Percentiles rank a stretch among this genome's conserved stretches.
Evolutionary conservation across 2,329 filamentous ascomycete species (phyloP).

Genomic region (Pyrenophora seminiperda): DNA sequence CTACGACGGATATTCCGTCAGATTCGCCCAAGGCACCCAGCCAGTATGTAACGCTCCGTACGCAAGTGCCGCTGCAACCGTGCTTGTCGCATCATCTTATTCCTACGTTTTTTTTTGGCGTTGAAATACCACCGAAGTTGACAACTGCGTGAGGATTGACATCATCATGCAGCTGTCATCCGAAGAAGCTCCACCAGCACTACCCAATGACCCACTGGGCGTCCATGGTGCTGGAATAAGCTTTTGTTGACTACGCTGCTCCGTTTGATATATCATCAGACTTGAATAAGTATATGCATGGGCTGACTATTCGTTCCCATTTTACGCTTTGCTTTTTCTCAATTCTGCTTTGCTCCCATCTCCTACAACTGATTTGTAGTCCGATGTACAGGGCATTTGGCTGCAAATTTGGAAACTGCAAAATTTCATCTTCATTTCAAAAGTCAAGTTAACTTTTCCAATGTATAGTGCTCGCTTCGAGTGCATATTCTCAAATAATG

Average conservation of each 20-base stretch:
- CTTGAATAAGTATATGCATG: not conserved
- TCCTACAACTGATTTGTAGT: no score
- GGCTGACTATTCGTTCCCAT: not conserved
- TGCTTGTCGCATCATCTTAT: slow-evolving; percentile 3
- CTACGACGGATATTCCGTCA: not conserved
- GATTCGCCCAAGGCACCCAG: slow-evolving; percentile 1
- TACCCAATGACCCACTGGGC: slow-evolving; percentile 10
- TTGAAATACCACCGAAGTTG: slow-evolving; percentile 1
- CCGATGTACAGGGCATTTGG: no score
- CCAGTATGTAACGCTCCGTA: not conserved
- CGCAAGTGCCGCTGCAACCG: slow-evolving; percentile 8
- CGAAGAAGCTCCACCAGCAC: slow-evolving; percentile 6
- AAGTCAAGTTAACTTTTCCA: no score
- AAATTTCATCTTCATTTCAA: no score
- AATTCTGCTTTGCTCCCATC: no score
- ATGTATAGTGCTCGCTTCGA: no score
- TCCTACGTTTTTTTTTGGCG: not conserved
- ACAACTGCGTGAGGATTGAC: slow-evolving; percentile 7
- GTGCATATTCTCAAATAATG: no score
- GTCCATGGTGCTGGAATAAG: slow-evolving; percentile 5
- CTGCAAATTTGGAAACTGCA: no score
- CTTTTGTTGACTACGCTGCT: slow-evolving; percentile 6
- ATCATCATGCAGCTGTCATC: slow-evolving; percentile 10
- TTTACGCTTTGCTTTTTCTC: no score
- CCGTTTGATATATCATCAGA: slow-evolving; percentile 3